Base-by-base conservation (phyloP, 345 rosid species). In the Lepidium didymum region DNA sequence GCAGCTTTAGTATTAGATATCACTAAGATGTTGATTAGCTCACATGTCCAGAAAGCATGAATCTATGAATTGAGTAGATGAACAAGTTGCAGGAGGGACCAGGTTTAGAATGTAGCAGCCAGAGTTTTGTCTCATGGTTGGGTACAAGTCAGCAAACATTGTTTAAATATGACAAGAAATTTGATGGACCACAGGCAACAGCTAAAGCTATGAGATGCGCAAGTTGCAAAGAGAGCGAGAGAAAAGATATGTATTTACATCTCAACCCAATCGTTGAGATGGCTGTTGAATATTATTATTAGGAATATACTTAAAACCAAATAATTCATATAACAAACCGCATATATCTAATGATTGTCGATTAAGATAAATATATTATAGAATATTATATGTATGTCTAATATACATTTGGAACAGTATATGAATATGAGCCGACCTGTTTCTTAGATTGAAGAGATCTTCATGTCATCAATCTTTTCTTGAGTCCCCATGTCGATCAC, bases 391-490 rank as follows among this genome's bases (percentile, higher is more conserved):
- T 29, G 31, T 29, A 59, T 60, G 53, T n/a, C 43, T 37, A 49
- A 29, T 62, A 10, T 23, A 29, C 49, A 44, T 44, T 53, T 67
- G 69, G 44, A 49, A 40, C 45, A 54, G 16, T 35, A 36, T 59
- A 64, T 15, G 37, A 67, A 49, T 14, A 38, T 45, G 29, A 23
- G 33, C 65, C 69, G 56, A 37, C 74, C 67, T 70, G 40, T 56
- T 18, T 68, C 58, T 68, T 83, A 85, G 31, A 38, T 67, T 40
- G 83, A 80, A 40, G 72, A 72, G 15, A 73, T 56, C 82, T 70
- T 77, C 74, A 42, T 59, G 77, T 75, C 66, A 76, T 86, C 78
- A 11, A 83, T 76, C 49, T 50, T 70, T 34, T 77, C 86, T 58
- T 70, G 51, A 11, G 54, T 59, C 7, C 76, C 76, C 68, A 60